Base-by-base conservation (phyloP, 176 grass and related monocot genomes). In the Ensete ventricosum region DNA sequence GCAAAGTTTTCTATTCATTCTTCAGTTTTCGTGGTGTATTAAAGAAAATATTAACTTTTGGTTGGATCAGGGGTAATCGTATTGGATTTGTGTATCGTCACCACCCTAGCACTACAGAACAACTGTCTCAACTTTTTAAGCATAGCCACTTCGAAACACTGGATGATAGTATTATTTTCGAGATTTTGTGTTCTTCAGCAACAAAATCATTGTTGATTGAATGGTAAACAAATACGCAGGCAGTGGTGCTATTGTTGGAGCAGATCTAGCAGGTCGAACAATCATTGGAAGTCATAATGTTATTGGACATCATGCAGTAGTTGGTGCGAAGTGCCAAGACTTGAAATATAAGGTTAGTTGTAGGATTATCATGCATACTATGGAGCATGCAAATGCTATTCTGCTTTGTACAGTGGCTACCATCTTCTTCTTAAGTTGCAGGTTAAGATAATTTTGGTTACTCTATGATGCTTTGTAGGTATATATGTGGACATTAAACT, bases 181-280 rank as follows among this genome's bases (percentile, higher is more conserved):
- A 70, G 19, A 22, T 52, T 14, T 27, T 55, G 1, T 69, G 1
- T n/a, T 24, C 22, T 26, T 65, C 63, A 27, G 11, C 23, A 65
- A 65, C 26, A 65, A 19, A 8, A 6, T 50, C 9, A 43, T 1
- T 14, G 68, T 85, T 87, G 16, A 82, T 72, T 14, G 27, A 69
- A 19, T 50, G 54, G 23, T 82, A 79, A 79, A 81, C 74, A 48
- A 72, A 82, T 63, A 59, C 83, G 81, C 69, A 82, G 80, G 83
- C 86, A 93, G 90, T 91, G 94, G 88, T 83, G 88, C 94, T 80
- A 83, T 98, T 82, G 67, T 98, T 83, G 94, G 94, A 84, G 84
- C 90, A 75, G 88, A 93, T 76, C 75, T 91, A 78, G 85, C 88
- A 69, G 94, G 90, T 34, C 67, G 17, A 20, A 93, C 90, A 76